Conservation (phyloP, 176 grass and related monocot genomes). For the Lolium multiflorum region DNA sequence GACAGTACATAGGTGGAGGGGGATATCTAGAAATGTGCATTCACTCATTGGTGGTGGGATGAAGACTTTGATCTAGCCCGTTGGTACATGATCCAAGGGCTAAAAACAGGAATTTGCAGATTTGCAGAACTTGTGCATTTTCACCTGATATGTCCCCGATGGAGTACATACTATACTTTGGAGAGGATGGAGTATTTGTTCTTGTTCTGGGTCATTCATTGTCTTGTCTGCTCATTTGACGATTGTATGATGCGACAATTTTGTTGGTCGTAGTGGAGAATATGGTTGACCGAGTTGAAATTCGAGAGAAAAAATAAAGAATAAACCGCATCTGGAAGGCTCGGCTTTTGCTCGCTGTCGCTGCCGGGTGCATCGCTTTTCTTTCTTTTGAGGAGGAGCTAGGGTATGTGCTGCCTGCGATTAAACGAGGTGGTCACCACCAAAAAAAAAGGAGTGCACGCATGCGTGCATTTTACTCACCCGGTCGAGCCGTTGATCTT, state of each 20-base stretch:
- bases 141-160: too few relatives aligned
- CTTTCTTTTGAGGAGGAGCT: constrained; percentile 6
- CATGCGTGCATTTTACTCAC: not conserved
- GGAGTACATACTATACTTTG: too few relatives aligned
- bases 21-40: too few relatives aligned
- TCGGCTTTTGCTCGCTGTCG: not conserved
- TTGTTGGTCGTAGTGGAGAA: not conserved
- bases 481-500: not conserved
- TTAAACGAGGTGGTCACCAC: constrained; percentile 14
- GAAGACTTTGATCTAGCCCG: too few relatives aligned
- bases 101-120: too few relatives aligned
- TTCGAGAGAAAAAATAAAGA: not conserved
- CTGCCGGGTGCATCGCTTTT: not conserved
- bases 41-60: too few relatives aligned
- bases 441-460: not conserved
- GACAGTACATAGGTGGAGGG: too few relatives aligned
- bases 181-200: too few relatives aligned
- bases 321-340: not conserved
- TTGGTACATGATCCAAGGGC: too few relatives aligned
- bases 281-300: not conserved
- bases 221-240: not conserved
- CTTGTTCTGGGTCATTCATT: not conserved
- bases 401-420: not conserved
- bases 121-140: too few relatives aligned
- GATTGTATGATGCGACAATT: not conserved